phyloP scores from a whole-genome alignment of 345 rosid species.

The Citrus inodora region DNA sequence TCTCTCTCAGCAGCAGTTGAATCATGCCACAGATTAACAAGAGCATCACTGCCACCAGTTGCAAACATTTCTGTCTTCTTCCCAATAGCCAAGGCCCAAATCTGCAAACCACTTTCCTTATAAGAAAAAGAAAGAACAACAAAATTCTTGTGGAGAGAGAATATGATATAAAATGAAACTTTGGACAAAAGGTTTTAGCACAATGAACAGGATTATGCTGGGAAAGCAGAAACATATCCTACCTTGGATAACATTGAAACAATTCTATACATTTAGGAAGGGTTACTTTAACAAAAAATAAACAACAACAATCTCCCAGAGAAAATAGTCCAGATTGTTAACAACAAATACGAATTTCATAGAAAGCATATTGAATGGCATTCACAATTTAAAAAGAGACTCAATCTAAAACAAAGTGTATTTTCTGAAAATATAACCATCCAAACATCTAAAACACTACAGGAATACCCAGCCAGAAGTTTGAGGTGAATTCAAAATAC shows the following conservation, averaged over 20 bases:
- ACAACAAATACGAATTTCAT: background rate
- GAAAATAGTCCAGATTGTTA: background rate
- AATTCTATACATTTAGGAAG: background rate
- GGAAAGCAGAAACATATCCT: background rate
- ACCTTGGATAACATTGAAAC: background rate
- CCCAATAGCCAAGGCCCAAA: constrained; percentile 96
- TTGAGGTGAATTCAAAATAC: background rate
- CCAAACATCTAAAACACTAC: background rate
- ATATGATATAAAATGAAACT: background rate
- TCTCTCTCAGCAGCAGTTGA: constrained; percentile 82
- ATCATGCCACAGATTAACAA: constrained; percentile 84
- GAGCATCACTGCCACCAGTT: constrained; percentile 89
- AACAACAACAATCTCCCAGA: background rate
- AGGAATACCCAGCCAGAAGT: background rate
- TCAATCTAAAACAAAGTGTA: background rate
- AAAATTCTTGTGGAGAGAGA: constrained; percentile 1
- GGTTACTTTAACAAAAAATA: background rate
- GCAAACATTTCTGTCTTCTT: constrained; percentile 87
- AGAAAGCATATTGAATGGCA: background rate
- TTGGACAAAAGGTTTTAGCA: background rate
- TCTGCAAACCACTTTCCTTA: constrained; percentile 36
- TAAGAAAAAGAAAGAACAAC: constrained; percentile 17
- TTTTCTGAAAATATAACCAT: background rate
- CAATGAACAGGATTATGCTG: background rate
- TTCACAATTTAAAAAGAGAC: background rate